Conservation (phyloP, 2,329 filamentous ascomycete genomes). For the Mollisia scopiformis region DNA sequence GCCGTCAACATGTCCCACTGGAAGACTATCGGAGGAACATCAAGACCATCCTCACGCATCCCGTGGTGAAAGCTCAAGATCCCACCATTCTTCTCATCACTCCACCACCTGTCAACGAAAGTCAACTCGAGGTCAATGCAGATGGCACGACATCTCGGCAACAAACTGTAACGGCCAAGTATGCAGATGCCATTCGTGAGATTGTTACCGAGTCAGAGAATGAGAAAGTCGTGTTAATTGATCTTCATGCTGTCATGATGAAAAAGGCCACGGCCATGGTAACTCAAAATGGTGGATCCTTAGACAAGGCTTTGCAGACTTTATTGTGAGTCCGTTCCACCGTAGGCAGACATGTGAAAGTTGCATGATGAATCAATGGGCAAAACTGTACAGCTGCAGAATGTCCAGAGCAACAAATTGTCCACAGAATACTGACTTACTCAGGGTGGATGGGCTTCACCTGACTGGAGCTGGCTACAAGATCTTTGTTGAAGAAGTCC, state of each 20-base stretch:
- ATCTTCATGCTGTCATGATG: conserved; percentile 83
- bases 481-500: conserved; percentile 30
- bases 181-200: conserved; percentile 62
- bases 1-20: conserved; percentile 78
- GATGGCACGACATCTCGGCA: conserved; percentile 52
- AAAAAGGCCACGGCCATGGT: conserved; percentile 62
- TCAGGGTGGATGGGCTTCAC: conserved; percentile 33
- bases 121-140: conserved; percentile 38
- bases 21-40: conserved; percentile 75
- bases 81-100: conserved; percentile 78
- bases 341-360: too few species aligned
- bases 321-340: conserved; percentile 16
- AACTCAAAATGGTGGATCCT: conserved; percentile 35
- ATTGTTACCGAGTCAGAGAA: conserved; percentile 36
- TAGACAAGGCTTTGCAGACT: conserved; percentile 21
- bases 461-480: conserved; percentile 35
- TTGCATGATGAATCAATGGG: too few species aligned
- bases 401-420: not conserved
- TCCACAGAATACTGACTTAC: not conserved
- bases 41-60: conserved; percentile 71
- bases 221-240: conserved; percentile 62
- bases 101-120: conserved; percentile 76
- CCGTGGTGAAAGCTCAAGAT: conserved; percentile 67
- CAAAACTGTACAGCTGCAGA: not conserved
- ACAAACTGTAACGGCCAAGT: conserved; percentile 64